These are phyloP conservation scores for Ganoderma multipileum DNA, from an alignment of 1,284 basidiomycete genomes.

Conservation along the genomic window DNA sequence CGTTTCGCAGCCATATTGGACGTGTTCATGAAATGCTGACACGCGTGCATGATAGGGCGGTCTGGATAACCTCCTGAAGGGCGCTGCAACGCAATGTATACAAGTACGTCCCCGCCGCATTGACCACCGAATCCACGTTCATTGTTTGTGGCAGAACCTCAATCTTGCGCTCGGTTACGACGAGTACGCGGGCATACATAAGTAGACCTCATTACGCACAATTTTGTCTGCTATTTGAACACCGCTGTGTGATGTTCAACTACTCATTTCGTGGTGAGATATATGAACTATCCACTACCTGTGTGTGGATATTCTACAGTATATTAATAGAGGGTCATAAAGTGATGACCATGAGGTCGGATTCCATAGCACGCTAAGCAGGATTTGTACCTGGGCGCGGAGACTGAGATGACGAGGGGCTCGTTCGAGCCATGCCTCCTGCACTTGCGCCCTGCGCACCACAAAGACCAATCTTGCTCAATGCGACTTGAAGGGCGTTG, in stretches of 20 bases:
- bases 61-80: conserved; percentile 95
- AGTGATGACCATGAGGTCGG: neutral
- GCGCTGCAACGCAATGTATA: conserved; percentile 96
- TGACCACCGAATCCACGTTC: conserved; percentile 5
- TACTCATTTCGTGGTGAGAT: neutral
- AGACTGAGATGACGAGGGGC: neutral
- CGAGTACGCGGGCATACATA: conserved; percentile 87
- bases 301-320: neutral
- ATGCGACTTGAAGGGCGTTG: conserved; percentile 59
- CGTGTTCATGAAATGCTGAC: conserved; percentile 16
- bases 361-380: neutral
- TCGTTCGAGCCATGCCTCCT: conserved; percentile 24
- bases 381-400: neutral
- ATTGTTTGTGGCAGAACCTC: conserved; percentile 74
- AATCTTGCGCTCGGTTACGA: conserved; percentile 95
- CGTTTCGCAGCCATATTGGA: conserved; percentile 34
- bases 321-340: neutral
- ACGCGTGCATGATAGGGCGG: conserved; percentile 67
- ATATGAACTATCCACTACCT: neutral
- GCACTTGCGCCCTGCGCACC: conserved; percentile 27
- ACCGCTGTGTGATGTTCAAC: neutral
- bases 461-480: conserved; percentile 44
- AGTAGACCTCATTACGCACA: neutral
- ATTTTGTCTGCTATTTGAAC: neutral
- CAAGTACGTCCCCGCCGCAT: conserved; percentile 66